A percentile compares a stretch with the other conserved stretches of the same genome.
Conservation (phyloP, 2,329 filamentous ascomycete species). For the Hypoxylon sp. region DNA sequence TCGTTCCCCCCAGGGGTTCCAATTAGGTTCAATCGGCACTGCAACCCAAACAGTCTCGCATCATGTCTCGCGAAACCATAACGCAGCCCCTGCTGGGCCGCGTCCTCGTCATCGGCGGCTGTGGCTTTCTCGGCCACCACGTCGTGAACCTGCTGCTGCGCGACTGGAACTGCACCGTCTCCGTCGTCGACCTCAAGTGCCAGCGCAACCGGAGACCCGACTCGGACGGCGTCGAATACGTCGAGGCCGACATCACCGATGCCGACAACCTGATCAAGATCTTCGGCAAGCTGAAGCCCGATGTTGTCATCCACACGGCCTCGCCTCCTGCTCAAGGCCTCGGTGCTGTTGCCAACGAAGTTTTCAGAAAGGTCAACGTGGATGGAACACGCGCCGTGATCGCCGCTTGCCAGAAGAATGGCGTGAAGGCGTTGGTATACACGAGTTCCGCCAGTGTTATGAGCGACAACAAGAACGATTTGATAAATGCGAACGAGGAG, state of each 20-base stretch:
- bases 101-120: constrained; percentile 85
- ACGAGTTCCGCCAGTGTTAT: constrained; percentile 91
- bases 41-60: constrained; percentile 9
- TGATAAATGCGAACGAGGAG: constrained; percentile 87
- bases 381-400: constrained; percentile 86
- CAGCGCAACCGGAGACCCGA: constrained; percentile 75
- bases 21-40: constrained; percentile 13
- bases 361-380: constrained; percentile 88
- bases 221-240: constrained; percentile 73
- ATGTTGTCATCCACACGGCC: constrained; percentile 93
- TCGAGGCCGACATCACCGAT: constrained; percentile 84
- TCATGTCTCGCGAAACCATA: constrained; percentile 40
- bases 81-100: constrained; percentile 70
- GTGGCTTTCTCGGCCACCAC: constrained; percentile 87
- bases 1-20: background rate
- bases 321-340: constrained; percentile 74
- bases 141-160: constrained; percentile 81
- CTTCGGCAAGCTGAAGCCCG: constrained; percentile 77
- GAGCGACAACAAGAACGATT: constrained; percentile 83
- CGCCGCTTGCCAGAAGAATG: constrained; percentile 77
- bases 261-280: constrained; percentile 71
- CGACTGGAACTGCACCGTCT: constrained; percentile 72
- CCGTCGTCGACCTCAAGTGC: constrained; percentile 81
- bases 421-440: constrained; percentile 88
- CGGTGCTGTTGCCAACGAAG: constrained; percentile 67